These are phyloP conservation scores for Exophiala viscosa DNA, from an alignment of 2,329 filamentous ascomycete genomes.

Conservation along the genomic window DNA sequence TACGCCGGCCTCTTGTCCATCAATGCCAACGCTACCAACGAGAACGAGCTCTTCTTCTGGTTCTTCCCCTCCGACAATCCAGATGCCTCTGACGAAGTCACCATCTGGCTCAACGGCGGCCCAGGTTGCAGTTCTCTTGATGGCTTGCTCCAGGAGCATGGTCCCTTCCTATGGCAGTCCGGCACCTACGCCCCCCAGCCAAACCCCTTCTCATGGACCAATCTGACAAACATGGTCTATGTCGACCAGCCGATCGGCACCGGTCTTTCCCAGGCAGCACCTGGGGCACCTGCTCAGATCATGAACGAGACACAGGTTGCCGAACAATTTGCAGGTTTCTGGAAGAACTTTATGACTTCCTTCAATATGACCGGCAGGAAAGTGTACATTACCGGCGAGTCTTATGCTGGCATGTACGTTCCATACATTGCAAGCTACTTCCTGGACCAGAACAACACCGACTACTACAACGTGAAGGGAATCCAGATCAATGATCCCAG, in stretches of 20 bases:
- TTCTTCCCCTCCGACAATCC: slow-evolving; percentile 53
- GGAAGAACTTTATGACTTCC: slow-evolving; percentile 53
- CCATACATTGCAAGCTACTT: slow-evolving; percentile 50
- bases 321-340: slow-evolving; percentile 49
- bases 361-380: slow-evolving; percentile 54
- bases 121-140: slow-evolving; percentile 58
- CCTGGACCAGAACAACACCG: slow-evolving; percentile 45
- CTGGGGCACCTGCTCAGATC: slow-evolving; percentile 38
- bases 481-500: slow-evolving; percentile 49
- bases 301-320: slow-evolving; percentile 47
- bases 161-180: slow-evolving; percentile 60
- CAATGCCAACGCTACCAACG: slow-evolving; percentile 35
- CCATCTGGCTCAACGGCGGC: slow-evolving; percentile 54
- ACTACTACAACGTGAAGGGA: slow-evolving; percentile 52
- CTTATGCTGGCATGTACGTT: slow-evolving; percentile 45
- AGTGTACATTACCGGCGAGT: slow-evolving; percentile 55
- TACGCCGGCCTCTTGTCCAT: slow-evolving; percentile 54
- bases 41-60: slow-evolving; percentile 42
- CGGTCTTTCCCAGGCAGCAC: slow-evolving; percentile 50
- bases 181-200: slow-evolving; percentile 62
- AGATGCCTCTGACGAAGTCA: slow-evolving; percentile 47
- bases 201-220: slow-evolving; percentile 31
- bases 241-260: slow-evolving; percentile 50
- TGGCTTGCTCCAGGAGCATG: slow-evolving; percentile 64
- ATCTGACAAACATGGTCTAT: slow-evolving; percentile 32